Evolutionary conservation across 2,329 filamentous ascomycete genomes (phyloP).

Genomic region (Coniella lustricola): DNA sequence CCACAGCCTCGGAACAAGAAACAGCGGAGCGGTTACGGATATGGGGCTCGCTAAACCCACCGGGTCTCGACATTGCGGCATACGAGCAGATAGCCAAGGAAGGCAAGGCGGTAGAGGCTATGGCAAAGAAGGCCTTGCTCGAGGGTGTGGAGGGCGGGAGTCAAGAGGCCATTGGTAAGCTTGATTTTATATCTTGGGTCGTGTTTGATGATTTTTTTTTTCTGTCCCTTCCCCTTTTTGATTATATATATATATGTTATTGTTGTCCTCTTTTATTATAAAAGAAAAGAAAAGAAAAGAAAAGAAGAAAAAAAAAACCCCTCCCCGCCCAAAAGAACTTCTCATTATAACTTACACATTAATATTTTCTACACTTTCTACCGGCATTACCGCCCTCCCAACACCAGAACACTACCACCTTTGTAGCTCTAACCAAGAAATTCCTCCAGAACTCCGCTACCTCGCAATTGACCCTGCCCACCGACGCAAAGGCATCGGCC

Average conservation of each 20-base stretch:
- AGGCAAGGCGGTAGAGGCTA: background rate
- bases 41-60: background rate
- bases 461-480: conserved; percentile 21
- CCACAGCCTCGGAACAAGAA: background rate
- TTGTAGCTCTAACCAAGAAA: too few species aligned
- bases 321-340: too few species aligned
- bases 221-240: too few species aligned
- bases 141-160: background rate
- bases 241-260: too few species aligned
- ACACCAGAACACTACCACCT: too few species aligned
- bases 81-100: background rate
- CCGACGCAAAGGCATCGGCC: conserved; percentile 23
- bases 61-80: conserved; percentile 4
- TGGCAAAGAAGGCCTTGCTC: background rate
- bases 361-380: too few species aligned
- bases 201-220: background rate
- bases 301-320: too few species aligned
- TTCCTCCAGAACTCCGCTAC: conserved; percentile 18
- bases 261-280: too few species aligned
- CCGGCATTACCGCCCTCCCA: too few species aligned
- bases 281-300: too few species aligned
- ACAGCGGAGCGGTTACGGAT: background rate
- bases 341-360: too few species aligned
- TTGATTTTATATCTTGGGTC: too few species aligned
- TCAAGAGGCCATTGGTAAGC: background rate